Evolutionary conservation across 163 green algal species (phyloP), one percentile per base, ranked within the genome.

Genomic region (Scenedesmus sp.): DNA sequence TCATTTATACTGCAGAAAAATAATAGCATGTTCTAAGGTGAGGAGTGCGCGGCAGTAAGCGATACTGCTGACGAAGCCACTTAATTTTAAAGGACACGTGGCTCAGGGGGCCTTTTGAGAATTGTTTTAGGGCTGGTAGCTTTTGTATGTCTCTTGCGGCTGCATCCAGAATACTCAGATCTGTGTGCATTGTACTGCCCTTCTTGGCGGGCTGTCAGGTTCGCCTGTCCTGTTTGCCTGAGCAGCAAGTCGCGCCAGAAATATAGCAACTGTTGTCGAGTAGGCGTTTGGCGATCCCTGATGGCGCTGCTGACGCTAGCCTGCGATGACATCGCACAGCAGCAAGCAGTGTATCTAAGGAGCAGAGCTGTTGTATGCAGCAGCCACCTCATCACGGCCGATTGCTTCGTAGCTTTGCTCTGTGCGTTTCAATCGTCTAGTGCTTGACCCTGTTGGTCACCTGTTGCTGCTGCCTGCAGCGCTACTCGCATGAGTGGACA

Each of bases 401-500:
- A 46, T 46, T 46, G 34, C 34, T 46, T 46, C 34, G 34, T 46
- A 46, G 34, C 34, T 46, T 46, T 46, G 34, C 34, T 15, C 62
- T 15, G 12, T 70, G 62, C 13, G 62, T 15, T 70, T 70, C 62
- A 12, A 70, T 70, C 62, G 12, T 15, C 62, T 70, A 15, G 12
- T 70, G 62, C 62, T 70, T 70, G 12, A 70, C 62, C 62, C 62
- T 15, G 34, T 46, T 46, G 34, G 34, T 46, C 34, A 46, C 34
- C 67, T 79, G 26, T 52, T 84, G 70, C 15, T 74, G 16, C 26
- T 73, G 70, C 54, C 20, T 60, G 64, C 84, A 89, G 84, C 59
- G 84, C 16, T 79, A 60, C 64, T 52, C 60, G 15, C 87, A 91
- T n/a, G 87, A 91, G 18, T 91, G 87, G 87, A 87, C 74, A 10